phyloP scores from a whole-genome alignment of 768 basidiomycete genomes.

The Phylloporus scabripes region DNA sequence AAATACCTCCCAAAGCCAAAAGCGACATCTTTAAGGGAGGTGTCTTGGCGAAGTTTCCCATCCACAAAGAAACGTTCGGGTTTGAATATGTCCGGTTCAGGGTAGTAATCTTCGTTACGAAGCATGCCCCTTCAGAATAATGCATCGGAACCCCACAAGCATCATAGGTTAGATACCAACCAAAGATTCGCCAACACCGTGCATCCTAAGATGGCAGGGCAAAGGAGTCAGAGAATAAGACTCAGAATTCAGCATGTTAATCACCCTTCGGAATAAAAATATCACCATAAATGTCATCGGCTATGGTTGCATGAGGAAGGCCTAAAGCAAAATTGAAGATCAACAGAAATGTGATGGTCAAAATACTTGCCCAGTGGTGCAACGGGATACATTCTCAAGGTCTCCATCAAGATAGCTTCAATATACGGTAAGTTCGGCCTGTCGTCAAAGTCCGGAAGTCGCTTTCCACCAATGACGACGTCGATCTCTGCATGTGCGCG shows the following conservation, averaged over 20 bases:
- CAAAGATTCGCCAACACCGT: background rate
- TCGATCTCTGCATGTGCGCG: too few relatives aligned
- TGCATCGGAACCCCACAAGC: background rate
- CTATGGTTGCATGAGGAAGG: background rate
- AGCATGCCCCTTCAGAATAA: background rate
- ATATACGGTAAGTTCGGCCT: conserved; percentile 24
- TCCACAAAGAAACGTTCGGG: background rate
- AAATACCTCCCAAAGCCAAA: background rate
- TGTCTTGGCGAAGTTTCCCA: background rate
- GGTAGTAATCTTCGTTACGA: background rate
- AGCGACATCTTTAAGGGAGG: background rate
- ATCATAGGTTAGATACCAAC: background rate
- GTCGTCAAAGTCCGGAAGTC: conserved; percentile 21
- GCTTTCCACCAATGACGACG: background rate
- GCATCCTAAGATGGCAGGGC: background rate
- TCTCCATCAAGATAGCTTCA: conserved; percentile 27
- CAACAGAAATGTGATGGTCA: too few relatives aligned
- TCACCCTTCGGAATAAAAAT: background rate
- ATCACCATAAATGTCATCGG: background rate
- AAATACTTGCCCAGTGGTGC: conserved; percentile 19
- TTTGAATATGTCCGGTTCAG: background rate
- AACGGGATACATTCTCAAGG: conserved; percentile 26
- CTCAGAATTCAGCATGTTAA: background rate
- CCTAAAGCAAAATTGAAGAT: conserved; percentile 5
- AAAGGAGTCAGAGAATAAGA: background rate